Base-by-base conservation (phyloP, 2,329 filamentous ascomycete genomes). In the Pseudocercospora fuligena region DNA sequence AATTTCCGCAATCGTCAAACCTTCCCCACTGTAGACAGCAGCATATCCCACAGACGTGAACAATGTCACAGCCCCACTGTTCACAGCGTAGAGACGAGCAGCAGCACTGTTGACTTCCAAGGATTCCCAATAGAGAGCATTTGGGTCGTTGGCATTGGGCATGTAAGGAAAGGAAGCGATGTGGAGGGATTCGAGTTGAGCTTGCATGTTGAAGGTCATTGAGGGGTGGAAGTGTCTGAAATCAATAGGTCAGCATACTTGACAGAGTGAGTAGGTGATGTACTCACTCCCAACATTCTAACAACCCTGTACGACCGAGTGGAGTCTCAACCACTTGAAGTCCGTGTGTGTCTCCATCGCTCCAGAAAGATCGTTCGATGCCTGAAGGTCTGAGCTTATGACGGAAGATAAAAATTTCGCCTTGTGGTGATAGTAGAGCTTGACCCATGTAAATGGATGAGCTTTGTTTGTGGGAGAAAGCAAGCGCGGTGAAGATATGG, bases 311-410 rank as follows among this genome's bases (percentile, higher is more conserved):
- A 4, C 57, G 29, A 46, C 57, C 57, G 7, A 21, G 31, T 23
- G 57, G 9, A 9, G 57, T 60, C n/a, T 9, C n/a, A 9, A 27
- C 8, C 6, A 60, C 57, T 3, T 36, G 23, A 12, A 60, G 36
- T 23, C 23, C 49, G 12, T 54, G 9, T 1, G 23, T 54, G 7
- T 8, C 27, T 4, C 59, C 59, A 47, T 61, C 59, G 19, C 36
- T 61, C 31, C 40, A 61, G 59, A 61, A 27, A 11, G 11, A 12
- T 16, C 59, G 36, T 23, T 61, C 59, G 3, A 23, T 19, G 2
- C 59, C 59, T 7, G 59, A 61, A 16, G 59, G 59, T 29, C 59
- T 36, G 9, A 61, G 40, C 40, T 61, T 61, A 23, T 61, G 59
- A 5, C 59, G 36, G 1, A 47, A 40, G 12, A 49, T 23, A 7